Evolutionary conservation across 371 early-diverging fungal species (phyloP).

Genomic region (Mortierella sp.): DNA sequence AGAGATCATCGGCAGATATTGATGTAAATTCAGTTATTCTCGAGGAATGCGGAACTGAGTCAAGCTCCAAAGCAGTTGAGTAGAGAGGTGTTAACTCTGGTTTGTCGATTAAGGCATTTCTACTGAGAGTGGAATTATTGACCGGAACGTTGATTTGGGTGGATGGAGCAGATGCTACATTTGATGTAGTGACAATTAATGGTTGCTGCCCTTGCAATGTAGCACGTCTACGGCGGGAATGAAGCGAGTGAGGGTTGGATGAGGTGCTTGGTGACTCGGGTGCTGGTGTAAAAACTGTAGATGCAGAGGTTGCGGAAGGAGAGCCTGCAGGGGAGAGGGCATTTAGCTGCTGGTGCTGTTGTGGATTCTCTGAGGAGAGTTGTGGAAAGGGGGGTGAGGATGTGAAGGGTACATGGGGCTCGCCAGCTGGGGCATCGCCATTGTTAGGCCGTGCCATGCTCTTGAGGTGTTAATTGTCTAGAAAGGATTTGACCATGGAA

Average conservation of each 20-base stretch:
- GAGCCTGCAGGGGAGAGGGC: not conserved
- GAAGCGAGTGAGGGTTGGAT: slow-evolving; percentile 26
- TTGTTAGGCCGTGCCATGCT: slow-evolving; percentile 34
- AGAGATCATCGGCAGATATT: not conserved
- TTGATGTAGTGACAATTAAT: slow-evolving; percentile 23
- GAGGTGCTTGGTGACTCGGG: slow-evolving; percentile 4
- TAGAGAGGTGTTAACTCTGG: slow-evolving; percentile 32
- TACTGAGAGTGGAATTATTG: not conserved
- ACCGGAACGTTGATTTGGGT: slow-evolving; percentile 1
- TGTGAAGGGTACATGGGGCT: not conserved
- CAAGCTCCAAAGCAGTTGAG: slow-evolving; percentile 40
- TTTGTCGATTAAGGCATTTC: slow-evolving; percentile 40
- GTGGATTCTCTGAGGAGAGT: not conserved
- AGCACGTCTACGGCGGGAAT: slow-evolving; percentile 51
- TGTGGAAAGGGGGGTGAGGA: not conserved
- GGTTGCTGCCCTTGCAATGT: slow-evolving; percentile 52
- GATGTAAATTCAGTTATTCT: not conserved
- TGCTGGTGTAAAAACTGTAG: slow-evolving; percentile 10
- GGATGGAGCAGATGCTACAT: slow-evolving; percentile 1
- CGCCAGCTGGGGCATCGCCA: slow-evolving; percentile 16
- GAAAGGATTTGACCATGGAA: not conserved
- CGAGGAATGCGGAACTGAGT: slow-evolving; percentile 15
- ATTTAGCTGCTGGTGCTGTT: slow-evolving; percentile 14
- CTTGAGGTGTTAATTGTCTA: slow-evolving; percentile 3
- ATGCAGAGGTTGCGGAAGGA: slow-evolving; percentile 11